Base-by-base conservation (phyloP, 352 stramenopile species). In the Pythium monospermum region DNA sequence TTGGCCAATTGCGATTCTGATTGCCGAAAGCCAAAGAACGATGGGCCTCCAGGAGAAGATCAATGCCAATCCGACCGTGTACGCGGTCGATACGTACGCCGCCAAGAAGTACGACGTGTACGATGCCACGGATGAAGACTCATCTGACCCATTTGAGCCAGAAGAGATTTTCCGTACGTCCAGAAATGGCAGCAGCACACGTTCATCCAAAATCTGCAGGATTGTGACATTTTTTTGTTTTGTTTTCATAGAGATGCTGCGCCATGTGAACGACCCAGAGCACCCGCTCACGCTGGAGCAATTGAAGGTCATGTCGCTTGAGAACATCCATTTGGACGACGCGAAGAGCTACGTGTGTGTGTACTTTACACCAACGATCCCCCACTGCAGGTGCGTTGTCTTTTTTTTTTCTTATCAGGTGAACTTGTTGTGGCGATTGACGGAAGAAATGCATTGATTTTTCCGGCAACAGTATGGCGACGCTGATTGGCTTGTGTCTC, bases 321-420 rank as follows among this genome's bases (percentile, higher is more conserved):
- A 96, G 57, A 95, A 96, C 59, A 83, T 97, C 31, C 68, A 76
- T 44, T 85, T 97, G 27, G 76, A 96, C 55, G 83, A 97, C 57
- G 58, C 51, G 1, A 75, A 70, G 27, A 96, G 78, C 57, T 69
- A 63, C 49, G 71, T 97, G 16, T 73, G 71, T 45, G 72, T 97
- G 26, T 86, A 73, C 47, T 96, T 94, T 66, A 96, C 90, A 59
- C 96, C 96, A 21, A 99, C 96, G 22, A 98, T 99, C 54, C 96
- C 94, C 40, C 96, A 99, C 76, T 99, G 96, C 83, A 91, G 81
- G n/a, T n/a, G n/a, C n/a, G n/a, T n/a, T n/a, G n/a, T n/a, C n/a
- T n/a, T n/a, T n/a, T n/a, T n/a, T n/a, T n/a, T n/a, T n/a, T n/a
- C n/a, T n/a, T n/a, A n/a, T n/a, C n/a, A n/a, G n/a, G n/a, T n/a